Percentiles rank a stretch among this genome's conserved stretches.
phyloP scores from a whole-genome alignment of 2,329 filamentous ascomycete genomes.

The Xylaria sp. region DNA sequence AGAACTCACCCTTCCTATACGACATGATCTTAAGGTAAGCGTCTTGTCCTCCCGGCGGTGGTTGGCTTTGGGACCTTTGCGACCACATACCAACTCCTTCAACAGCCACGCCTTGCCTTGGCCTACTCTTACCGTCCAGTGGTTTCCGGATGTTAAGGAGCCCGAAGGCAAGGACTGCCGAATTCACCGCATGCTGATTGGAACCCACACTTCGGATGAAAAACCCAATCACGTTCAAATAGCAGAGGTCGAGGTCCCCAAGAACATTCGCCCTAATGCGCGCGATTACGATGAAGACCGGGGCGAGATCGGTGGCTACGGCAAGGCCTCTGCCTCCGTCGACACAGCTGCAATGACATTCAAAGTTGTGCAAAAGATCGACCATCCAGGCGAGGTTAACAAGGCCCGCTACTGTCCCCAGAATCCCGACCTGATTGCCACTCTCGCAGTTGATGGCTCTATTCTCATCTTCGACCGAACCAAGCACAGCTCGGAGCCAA shows the following conservation, averaged over 20 bases:
- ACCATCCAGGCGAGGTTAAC: constrained; percentile 96
- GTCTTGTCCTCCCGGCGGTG: constrained; percentile 7
- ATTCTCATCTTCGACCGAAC: constrained; percentile 96
- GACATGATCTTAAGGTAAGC: constrained; percentile 88
- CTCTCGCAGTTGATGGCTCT: constrained; percentile 85
- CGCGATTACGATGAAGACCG: constrained; percentile 90
- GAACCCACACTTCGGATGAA: constrained; percentile 90
- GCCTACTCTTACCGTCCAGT: constrained; percentile 97
- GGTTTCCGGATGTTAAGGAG: constrained; percentile 95
- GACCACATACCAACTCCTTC: constrained; percentile 11
- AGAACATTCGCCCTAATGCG: constrained; percentile 76
- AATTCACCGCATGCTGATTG: constrained; percentile 88
- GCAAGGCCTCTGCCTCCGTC: constrained; percentile 63
- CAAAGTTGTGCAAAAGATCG: constrained; percentile 93
- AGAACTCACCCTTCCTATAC: constrained; percentile 98
- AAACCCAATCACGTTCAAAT: constrained; percentile 94
- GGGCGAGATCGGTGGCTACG: constrained; percentile 94
- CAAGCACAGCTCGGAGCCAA: constrained; percentile 84
- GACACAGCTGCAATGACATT: constrained; percentile 83
- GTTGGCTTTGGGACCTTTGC: not conserved
- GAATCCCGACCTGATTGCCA: constrained; percentile 96
- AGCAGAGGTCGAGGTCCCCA: constrained; percentile 91
- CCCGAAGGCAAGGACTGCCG: constrained; percentile 87
- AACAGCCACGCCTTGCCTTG: constrained; percentile 86
- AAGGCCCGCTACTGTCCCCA: constrained; percentile 98